Conservation (phyloP, 345 rosid genomes). For the Moricandia moricandioides region DNA sequence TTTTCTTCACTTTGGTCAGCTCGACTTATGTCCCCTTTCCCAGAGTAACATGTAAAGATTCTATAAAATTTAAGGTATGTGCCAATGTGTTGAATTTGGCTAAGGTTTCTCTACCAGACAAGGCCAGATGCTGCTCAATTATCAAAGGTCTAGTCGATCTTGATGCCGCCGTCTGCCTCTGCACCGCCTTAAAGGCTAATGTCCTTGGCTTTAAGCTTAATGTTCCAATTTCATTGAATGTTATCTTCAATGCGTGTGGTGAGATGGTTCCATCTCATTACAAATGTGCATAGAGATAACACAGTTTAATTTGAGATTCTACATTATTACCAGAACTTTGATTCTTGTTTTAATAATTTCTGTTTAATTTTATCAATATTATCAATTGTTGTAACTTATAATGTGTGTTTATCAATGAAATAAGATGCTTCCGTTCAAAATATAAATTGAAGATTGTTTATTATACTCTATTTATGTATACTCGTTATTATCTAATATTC, state of each 20-base stretch:
- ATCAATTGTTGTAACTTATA: neutral
- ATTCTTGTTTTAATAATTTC: neutral
- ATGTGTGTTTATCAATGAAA: neutral
- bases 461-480: neutral
- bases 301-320: neutral
- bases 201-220: neutral
- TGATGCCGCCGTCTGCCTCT: slow-evolving; percentile 3
- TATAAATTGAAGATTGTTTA: neutral
- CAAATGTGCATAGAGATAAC: neutral
- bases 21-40: neutral
- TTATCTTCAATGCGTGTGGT: neutral
- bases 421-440: neutral
- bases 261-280: slow-evolving; percentile 2
- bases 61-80: slow-evolving; percentile 23
- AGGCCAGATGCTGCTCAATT: slow-evolving; percentile 9
- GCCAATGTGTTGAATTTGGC: slow-evolving; percentile 24
- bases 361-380: neutral
- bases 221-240: neutral
- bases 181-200: slow-evolving; percentile 9
- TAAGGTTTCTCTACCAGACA: slow-evolving; percentile 17
- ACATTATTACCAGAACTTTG: neutral
- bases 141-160: neutral
- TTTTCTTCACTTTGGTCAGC: slow-evolving; percentile 29
- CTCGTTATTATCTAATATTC: neutral
- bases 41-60: slow-evolving; percentile 7